A percentile compares a stretch with the other conserved stretches of the same genome.
These are phyloP conservation scores for Naganishia vishniacii DNA, from an alignment of 768 basidiomycete genomes.

Conservation along the genomic window DNA sequence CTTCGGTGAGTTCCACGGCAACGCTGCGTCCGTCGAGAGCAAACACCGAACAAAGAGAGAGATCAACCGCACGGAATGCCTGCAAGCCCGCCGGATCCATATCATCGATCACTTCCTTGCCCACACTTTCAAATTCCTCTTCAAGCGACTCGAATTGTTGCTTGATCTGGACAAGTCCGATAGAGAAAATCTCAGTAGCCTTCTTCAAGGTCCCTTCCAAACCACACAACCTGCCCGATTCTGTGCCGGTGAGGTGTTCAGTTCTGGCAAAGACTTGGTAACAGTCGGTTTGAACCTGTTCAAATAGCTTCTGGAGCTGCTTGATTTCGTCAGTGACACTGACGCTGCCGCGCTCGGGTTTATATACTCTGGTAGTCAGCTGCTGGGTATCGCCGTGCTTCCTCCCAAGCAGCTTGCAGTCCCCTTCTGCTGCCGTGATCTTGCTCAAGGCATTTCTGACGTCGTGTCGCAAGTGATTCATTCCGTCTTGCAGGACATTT, in stretches of 20 bases:
- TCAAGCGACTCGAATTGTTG: background rate
- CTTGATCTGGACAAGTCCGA: background rate
- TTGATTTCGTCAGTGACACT: background rate
- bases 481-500: background rate
- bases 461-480: background rate
- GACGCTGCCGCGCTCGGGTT: background rate
- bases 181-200: background rate
- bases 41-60: no score
- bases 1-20: no score
- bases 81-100: no score
- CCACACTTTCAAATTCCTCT: background rate
- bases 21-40: background rate
- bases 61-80: no score
- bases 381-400: background rate
- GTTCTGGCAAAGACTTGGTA: background rate
- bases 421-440: background rate
- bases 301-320: background rate
- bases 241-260: background rate
- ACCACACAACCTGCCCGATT: background rate
- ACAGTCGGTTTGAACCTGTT: background rate
- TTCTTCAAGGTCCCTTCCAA: background rate
- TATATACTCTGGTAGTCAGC: background rate
- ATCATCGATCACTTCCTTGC: background rate
- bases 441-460: background rate
- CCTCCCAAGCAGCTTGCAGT: background rate